Evolutionary conservation across 2,329 filamentous ascomycete genomes (phyloP).

Genomic region (Cryphonectria naterciae): DNA sequence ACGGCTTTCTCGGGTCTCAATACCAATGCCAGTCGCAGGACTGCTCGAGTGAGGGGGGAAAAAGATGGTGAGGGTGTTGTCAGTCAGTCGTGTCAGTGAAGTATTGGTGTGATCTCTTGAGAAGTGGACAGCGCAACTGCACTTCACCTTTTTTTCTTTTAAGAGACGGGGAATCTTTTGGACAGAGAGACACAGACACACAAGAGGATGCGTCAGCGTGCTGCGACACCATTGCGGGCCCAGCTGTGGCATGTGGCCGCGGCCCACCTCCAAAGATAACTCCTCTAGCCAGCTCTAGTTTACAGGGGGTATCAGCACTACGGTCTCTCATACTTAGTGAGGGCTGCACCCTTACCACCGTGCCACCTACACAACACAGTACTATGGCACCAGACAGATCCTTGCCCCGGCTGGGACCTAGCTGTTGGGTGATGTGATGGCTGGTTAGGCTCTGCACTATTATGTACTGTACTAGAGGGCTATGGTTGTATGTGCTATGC

Average conservation of each 20-base stretch:
- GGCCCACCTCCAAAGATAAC: slow-evolving; percentile 4
- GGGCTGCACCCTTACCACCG: background rate
- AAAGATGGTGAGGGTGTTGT: background rate
- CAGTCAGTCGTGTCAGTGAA: background rate
- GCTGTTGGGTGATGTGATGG: background rate
- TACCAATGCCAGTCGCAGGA: background rate
- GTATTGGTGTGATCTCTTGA: background rate
- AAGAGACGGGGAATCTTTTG: slow-evolving; percentile 10
- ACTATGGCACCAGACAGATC: background rate
- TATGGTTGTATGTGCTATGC: background rate
- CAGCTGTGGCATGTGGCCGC: slow-evolving; percentile 6
- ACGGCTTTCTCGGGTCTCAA: background rate
- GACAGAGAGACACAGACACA: background rate
- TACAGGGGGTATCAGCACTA: slow-evolving; percentile 1
- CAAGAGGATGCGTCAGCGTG: slow-evolving; percentile 9
- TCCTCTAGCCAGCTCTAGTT: background rate
- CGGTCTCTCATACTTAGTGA: background rate
- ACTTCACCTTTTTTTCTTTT: background rate
- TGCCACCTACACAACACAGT: background rate
- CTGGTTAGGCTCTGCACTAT: background rate
- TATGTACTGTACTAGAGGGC: background rate
- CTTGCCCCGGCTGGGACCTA: background rate
- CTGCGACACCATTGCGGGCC: slow-evolving; percentile 8
- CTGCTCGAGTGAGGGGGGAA: background rate
- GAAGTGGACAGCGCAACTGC: slow-evolving; percentile 21